Conservation (phyloP, 2,329 filamentous ascomycete genomes). For the Didymella keratinophila region DNA sequence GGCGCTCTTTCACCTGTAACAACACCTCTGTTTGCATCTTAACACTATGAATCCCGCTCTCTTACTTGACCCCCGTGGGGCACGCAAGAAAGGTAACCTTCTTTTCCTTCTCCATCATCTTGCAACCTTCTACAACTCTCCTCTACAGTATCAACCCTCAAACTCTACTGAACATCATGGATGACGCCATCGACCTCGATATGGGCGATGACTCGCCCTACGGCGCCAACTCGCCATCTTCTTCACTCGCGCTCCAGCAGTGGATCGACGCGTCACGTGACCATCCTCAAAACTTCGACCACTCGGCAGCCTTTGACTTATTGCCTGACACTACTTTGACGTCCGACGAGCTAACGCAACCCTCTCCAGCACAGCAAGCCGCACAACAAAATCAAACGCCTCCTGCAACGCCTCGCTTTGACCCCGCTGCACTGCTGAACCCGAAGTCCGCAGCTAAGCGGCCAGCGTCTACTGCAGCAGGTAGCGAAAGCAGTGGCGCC, state of each 20-base stretch:
- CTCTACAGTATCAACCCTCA: background rate
- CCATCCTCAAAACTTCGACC: background rate
- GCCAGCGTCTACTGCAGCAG: slow-evolving; percentile 35
- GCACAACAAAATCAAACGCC: slow-evolving; percentile 18
- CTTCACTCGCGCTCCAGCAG: slow-evolving; percentile 11
- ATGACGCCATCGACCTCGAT: slow-evolving; percentile 4
- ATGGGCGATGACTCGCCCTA: slow-evolving; percentile 13
- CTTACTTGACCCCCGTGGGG: slow-evolving; percentile 38
- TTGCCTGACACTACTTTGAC: background rate
- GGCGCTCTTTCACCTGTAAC: slow-evolving; percentile 25
- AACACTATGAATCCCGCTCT: slow-evolving; percentile 37
- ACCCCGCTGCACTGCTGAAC: slow-evolving; percentile 43
- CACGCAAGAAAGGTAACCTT: slow-evolving; percentile 36
- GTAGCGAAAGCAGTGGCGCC: slow-evolving; percentile 34
- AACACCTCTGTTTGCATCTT: slow-evolving; percentile 10
- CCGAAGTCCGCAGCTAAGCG: slow-evolving; percentile 45
- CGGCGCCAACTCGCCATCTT: background rate
- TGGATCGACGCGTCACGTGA: slow-evolving; percentile 16
- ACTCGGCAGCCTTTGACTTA: background rate
- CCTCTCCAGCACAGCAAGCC: slow-evolving; percentile 30
- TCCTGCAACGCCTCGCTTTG: slow-evolving; percentile 28
- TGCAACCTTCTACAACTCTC: background rate
- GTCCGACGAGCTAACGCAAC: slow-evolving; percentile 28
- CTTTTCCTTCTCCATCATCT: slow-evolving; percentile 10
- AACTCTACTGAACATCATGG: slow-evolving; percentile 1